phyloP scores from a whole-genome alignment of 2,329 filamentous ascomycete genomes.

The Sporothrix mexicana region DNA sequence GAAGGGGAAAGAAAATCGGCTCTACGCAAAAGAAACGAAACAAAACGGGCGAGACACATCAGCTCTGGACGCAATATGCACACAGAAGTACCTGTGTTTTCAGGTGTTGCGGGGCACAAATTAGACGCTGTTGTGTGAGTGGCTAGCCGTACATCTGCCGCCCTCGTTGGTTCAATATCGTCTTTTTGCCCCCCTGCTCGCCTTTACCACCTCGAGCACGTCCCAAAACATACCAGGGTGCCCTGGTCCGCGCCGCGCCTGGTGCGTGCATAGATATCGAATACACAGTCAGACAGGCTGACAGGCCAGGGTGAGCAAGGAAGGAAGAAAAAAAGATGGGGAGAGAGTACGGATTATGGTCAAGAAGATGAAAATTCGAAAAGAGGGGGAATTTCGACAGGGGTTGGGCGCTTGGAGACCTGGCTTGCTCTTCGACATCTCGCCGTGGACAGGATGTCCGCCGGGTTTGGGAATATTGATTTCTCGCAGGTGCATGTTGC shows the following conservation, averaged over 20 bases:
- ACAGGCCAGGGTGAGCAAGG: neutral
- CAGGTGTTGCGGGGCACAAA: neutral
- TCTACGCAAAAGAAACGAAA: neutral
- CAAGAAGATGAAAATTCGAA: neutral
- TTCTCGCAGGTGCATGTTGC: neutral
- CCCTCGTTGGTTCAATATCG: conserved; percentile 28
- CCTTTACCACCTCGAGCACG: neutral
- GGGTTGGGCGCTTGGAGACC: conserved; percentile 35
- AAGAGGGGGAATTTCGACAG: conserved; percentile 8
- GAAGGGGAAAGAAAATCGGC: neutral
- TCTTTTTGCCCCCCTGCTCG: neutral
- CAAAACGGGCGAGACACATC: neutral
- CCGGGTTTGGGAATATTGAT: neutral
- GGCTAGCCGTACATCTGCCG: conserved; percentile 28
- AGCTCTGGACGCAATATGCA: neutral
- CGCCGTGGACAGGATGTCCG: neutral
- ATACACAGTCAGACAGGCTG: no score
- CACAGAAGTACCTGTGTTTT: neutral
- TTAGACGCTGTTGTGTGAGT: conserved; percentile 36
- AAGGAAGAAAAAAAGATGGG: neutral
- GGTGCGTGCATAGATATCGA: no score
- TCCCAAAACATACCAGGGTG: neutral
- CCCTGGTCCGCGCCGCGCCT: neutral
- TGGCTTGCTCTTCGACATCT: neutral
- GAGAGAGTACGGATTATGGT: neutral